Base-by-base conservation (phyloP, 2,329 filamentous ascomycete genomes). In the Calonectria hawksworthii region DNA sequence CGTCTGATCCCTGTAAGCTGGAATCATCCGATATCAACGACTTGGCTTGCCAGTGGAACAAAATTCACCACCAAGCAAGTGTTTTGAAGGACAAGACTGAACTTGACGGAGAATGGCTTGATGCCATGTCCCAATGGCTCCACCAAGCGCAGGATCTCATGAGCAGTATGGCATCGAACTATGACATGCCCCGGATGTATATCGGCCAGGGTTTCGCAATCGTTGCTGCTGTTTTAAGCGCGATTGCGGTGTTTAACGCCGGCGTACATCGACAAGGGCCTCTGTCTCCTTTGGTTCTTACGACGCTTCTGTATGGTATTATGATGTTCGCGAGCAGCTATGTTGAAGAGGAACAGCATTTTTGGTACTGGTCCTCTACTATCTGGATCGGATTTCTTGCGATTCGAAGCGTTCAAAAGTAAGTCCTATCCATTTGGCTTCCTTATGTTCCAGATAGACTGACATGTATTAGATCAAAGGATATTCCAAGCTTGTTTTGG, bases 281-380 rank as follows among this genome's bases (percentile, higher is more conserved):
- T 18, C 79, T 88, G 14, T 72, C 83, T 11, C 88, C 89, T 4
- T 86, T 94, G 66, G 77, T 86, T 4, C 76, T 89, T 2, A 87
- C 92, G 36, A 90, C 90, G 0, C 63, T 93, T 0, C 84, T 90
- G 0, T 98, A 99, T 82, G 92, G 93, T 1, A 84, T 92, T 47
- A 98, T 98, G 92, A 99, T 99, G 96, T 99, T 99, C 85, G 96
- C 96, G 13, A 98, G 95, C 83, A 99, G 96, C 82, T 99, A 97
- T 83, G 95, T 99, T 2, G 97, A 99, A 85, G 97, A 99, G 86
- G 97, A 99, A 84, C 97, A 99, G 65, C 95, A 99, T 79, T 98
- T 98, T 83, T 99, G 97, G 97, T 99, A 99, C 85, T 99, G 96
- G 96, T 86, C 92, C 1, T 91, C 93, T 0, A 93, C 94, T 0